Evolutionary conservation across 2,329 filamentous ascomycete genomes (phyloP).

Genomic region (Alternaria triticimaculans): DNA sequence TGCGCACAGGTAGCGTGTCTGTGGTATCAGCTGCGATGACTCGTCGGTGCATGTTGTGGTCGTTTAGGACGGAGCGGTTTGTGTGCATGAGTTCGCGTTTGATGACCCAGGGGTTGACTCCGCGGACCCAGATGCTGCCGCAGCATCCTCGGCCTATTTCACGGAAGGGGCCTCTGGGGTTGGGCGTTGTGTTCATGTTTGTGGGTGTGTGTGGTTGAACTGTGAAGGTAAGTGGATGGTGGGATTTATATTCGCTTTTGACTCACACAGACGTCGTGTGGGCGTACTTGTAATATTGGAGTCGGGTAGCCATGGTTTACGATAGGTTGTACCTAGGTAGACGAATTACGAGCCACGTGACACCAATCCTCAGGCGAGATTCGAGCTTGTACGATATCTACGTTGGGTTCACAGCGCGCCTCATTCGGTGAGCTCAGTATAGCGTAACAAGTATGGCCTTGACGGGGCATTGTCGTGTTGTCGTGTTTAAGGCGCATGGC

Average conservation of each 20-base stretch:
- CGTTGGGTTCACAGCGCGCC: neutral
- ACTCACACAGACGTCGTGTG: neutral
- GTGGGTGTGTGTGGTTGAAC: neutral
- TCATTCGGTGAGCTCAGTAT: accelerated
- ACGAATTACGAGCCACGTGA: neutral
- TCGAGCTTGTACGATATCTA: neutral
- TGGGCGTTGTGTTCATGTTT: neutral
- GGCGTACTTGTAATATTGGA: neutral
- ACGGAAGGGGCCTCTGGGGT: neutral
- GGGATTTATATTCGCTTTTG: neutral
- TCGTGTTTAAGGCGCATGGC: neutral
- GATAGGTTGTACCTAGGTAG: neutral
- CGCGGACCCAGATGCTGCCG: conserved; percentile 17
- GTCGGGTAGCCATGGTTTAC: neutral
- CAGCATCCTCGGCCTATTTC: conserved; percentile 20
- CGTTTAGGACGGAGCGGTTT: conserved; percentile 16
- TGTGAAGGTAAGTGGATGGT: neutral
- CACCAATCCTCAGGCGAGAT: neutral
- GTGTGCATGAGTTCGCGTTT: conserved; percentile 16
- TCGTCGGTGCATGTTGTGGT: conserved; percentile 1
- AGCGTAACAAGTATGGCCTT: too few relatives aligned
- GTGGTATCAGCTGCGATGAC: neutral
- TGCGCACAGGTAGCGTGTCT: neutral
- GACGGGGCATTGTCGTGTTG: too few relatives aligned
- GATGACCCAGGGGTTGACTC: neutral